A percentile compares a stretch with the other conserved stretches of the same genome.
Evolutionary conservation across 2,329 filamentous ascomycete genomes (phyloP).

Genomic region (Alternaria postmessia): DNA sequence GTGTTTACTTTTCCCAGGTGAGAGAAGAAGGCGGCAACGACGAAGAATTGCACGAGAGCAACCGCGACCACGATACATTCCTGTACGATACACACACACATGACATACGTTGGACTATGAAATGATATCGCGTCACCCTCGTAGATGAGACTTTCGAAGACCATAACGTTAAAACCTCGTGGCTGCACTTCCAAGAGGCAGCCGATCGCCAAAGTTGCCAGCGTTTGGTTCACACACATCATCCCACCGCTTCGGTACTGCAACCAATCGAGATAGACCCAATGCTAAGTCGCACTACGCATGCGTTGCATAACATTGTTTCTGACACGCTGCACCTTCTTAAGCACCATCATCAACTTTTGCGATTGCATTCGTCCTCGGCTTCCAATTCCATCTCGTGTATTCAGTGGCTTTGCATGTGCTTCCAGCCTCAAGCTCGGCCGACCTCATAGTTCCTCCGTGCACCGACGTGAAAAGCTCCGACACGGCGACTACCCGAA

Average conservation of each 20-base stretch:
- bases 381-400: background rate
- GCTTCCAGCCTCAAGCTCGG: conserved; percentile 11
- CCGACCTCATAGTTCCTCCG: conserved; percentile 1
- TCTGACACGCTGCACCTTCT: conserved; percentile 1
- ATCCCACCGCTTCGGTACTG: background rate
- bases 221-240: background rate
- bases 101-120: background rate
- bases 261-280: background rate
- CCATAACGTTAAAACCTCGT: no score
- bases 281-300: background rate
- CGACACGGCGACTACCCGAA: conserved; percentile 1
- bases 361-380: background rate
- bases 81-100: background rate
- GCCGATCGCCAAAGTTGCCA: background rate
- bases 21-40: background rate
- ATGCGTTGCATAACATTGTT: background rate
- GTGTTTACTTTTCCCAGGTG: background rate
- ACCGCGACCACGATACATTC: background rate
- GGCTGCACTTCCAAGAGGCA: background rate
- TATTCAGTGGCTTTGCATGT: background rate
- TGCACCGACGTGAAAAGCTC: conserved; percentile 15
- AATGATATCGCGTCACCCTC: background rate
- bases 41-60: background rate
- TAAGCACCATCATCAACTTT: background rate
- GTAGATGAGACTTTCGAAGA: background rate